Evolutionary conservation across 805 yeast species (phyloP).

Genomic region (Candida ficus): DNA sequence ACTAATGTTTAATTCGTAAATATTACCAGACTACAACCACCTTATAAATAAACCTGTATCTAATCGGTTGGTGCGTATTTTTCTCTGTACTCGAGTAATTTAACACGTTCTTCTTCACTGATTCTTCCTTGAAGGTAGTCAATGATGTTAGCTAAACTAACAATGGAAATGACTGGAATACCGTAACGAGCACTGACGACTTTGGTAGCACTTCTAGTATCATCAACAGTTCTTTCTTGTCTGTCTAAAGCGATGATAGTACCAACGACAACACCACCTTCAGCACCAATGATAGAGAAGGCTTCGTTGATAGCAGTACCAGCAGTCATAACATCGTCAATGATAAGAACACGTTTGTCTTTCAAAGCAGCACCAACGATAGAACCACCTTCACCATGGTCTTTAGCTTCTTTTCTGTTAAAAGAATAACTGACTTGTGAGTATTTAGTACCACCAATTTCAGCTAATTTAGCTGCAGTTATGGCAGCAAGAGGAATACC

Average conservation of each 20-base stretch:
- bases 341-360: slow-evolving; percentile 72
- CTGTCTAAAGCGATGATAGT: slow-evolving; percentile 90
- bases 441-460: slow-evolving; percentile 77
- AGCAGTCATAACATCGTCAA: slow-evolving; percentile 97
- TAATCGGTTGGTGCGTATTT: slow-evolving; percentile 27
- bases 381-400: slow-evolving; percentile 97
- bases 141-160: slow-evolving; percentile 70
- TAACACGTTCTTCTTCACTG: slow-evolving; percentile 49
- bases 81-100: slow-evolving; percentile 52
- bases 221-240: slow-evolving; percentile 77
- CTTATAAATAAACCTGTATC: neutral
- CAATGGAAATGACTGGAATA: slow-evolving; percentile 83
- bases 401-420: slow-evolving; percentile 94
- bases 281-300: slow-evolving; percentile 64
- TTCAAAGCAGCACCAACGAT: slow-evolving; percentile 80
- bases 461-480: slow-evolving; percentile 88
- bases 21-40: no score
- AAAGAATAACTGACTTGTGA: slow-evolving; percentile 79
- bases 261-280: slow-evolving; percentile 73
- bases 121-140: slow-evolving; percentile 52
- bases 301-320: slow-evolving; percentile 98
- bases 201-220: slow-evolving; percentile 72
- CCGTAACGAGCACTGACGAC: slow-evolving; percentile 65
- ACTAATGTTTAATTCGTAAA: no score
- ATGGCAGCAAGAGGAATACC: slow-evolving; percentile 95